Conservation (phyloP, 2,329 filamentous ascomycete genomes). For the Lasiodiplodia gonubiensis region DNA sequence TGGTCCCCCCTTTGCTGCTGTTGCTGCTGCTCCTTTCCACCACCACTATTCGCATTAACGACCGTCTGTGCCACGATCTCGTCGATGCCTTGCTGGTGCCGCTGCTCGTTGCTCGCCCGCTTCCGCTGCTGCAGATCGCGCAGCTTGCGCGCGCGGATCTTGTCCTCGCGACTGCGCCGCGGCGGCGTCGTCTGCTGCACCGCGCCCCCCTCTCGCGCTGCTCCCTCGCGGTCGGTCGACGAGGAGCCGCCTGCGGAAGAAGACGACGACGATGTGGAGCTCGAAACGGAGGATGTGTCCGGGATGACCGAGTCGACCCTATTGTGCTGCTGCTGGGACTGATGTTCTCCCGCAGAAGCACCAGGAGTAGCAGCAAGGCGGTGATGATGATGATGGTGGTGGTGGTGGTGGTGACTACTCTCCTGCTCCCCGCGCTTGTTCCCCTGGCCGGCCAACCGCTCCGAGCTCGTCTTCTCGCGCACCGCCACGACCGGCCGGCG, state of each 20-base stretch:
- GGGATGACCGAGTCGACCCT: slow-evolving; percentile 27
- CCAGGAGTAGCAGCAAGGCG: too few relatives aligned
- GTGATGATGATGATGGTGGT: neutral
- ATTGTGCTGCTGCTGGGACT: neutral
- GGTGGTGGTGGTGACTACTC: neutral
- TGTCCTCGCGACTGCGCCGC: slow-evolving; percentile 36
- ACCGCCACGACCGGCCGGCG: neutral
- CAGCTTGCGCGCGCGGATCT: slow-evolving; percentile 41
- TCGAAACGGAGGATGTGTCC: neutral
- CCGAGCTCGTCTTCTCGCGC: slow-evolving; percentile 18
- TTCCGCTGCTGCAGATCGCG: slow-evolving; percentile 34
- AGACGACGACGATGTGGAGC: neutral
- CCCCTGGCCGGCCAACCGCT: slow-evolving; percentile 28
- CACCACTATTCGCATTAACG: neutral
- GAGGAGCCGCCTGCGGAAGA: neutral
- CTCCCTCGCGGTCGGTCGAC: neutral
- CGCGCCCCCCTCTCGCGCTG: neutral
- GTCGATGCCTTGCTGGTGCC: slow-evolving; percentile 26
- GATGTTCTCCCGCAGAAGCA: neutral
- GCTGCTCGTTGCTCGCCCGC: neutral
- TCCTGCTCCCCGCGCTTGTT: slow-evolving; percentile 5
- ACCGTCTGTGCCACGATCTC: slow-evolving; percentile 25
- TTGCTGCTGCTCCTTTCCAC: slow-evolving; percentile 22
- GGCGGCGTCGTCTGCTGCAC: neutral
- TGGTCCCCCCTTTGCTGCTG: neutral